Base-by-base conservation (phyloP, 768 basidiomycete genomes). In the Macrolepiota albuminosa region DNA sequence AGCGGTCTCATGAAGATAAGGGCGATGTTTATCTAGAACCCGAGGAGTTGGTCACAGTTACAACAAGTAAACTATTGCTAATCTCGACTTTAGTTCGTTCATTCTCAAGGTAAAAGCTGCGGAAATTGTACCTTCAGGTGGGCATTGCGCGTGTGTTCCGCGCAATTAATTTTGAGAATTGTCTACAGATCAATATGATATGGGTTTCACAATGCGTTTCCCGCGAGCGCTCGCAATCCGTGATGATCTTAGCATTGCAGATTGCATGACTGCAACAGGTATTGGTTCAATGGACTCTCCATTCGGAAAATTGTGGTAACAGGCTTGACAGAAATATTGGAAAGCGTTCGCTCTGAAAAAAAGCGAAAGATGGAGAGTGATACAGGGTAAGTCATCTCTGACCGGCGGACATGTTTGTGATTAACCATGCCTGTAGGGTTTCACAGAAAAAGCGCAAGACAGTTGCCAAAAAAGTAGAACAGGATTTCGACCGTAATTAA, bases 71-170 rank as follows among this genome's bases (percentile, higher is more conserved):
- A 34, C 18, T 45, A 21, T n/a, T 18, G 24, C 50, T 59, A 13
- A 26, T 46, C 36, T 60, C 54, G 16, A 40, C 40, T 50, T 14
- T 61, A 97, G 95, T 65, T 97, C 96, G 0, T 98, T 99, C 71
- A 89, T 98, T 39, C 61, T 98, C 64, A 90, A 90, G 66, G 84
- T 98, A 58, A 98, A 98, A 73, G 96, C 93, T 0, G 91, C 95
- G 0, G 95, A 98, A 70, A 92, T 98, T 55, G 86, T 86, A 2
- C 74, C 80, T 10, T 82, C 91, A 47, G 89, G 93, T 88, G 63
- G 8, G n/a, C 43, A 70, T 47, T n/a, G 21, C 39, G 36, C n/a
- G 40, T 37, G 34, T 18, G 33, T 21, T 21, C 33, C n/a, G 31
- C 54, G 4, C 9, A 46, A 36, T 42, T 46, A 47, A 63, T 64